Evolutionary conservation across 306 rosid genomes (phyloP).

Genomic region (Cucumis melo): DNA sequence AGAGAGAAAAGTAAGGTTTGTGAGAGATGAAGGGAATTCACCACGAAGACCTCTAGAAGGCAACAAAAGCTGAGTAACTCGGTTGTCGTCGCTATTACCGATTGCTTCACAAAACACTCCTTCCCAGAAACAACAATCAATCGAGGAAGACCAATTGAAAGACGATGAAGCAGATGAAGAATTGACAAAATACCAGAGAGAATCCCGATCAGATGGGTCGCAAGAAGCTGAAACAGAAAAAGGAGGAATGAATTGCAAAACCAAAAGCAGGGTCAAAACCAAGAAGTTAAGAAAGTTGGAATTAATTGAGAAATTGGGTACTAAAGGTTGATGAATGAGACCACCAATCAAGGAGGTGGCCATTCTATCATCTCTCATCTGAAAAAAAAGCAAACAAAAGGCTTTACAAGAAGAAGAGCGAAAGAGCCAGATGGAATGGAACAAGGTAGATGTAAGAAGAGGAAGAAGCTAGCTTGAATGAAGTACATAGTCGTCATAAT

Average conservation of each 20-base stretch:
- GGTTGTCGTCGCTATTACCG: conserved; percentile 5
- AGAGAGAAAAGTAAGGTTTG: conserved; percentile 31
- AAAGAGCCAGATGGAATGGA: neutral
- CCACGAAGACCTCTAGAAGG: conserved; percentile 48
- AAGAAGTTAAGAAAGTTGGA: conserved; percentile 15
- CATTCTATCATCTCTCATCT: conserved; percentile 6
- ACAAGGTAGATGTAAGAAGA: neutral
- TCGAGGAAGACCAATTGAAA: conserved; percentile 48
- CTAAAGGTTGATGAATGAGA: conserved; percentile 5
- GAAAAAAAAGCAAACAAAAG: neutral
- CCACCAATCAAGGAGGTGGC: conserved; percentile 5
- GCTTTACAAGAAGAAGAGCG: neutral
- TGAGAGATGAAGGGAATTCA: conserved; percentile 20
- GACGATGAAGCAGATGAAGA: conserved; percentile 13
- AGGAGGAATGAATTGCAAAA: conserved; percentile 5
- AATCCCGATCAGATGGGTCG: conserved; percentile 25
- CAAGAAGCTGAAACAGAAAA: conserved; percentile 29
- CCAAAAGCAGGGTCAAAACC: neutral
- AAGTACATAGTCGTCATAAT: conserved; percentile 12
- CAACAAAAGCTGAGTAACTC: conserved; percentile 34
- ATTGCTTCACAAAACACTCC: conserved; percentile 36
- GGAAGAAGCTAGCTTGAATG: neutral
- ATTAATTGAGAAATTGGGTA: neutral
- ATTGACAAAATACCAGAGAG: conserved; percentile 33
- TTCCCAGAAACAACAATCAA: conserved; percentile 75